phyloP scores from a whole-genome alignment of 441 rosid genomes.

The Omphalea diandra region DNA sequence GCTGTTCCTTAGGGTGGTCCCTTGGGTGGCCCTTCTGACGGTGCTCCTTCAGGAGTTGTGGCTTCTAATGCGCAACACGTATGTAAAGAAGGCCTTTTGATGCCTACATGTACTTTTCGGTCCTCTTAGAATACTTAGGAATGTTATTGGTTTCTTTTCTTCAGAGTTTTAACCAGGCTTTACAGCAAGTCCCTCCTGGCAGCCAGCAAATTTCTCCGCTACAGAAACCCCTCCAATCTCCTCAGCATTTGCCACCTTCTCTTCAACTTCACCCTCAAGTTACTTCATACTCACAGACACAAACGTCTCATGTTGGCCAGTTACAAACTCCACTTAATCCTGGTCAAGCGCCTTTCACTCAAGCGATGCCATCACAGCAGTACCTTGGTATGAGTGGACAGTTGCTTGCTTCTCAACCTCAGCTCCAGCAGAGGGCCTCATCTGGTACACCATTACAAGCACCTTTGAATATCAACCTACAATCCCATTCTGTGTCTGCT shows the following conservation, averaged over 20 bases:
- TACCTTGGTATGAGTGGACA: conserved; percentile 48
- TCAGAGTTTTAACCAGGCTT: conserved; percentile 50
- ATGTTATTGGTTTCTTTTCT: conserved; percentile 16
- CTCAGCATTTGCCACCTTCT: conserved; percentile 52
- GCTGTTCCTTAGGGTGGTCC: conserved; percentile 30
- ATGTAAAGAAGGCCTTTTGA: conserved; percentile 18
- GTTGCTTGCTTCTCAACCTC: conserved; percentile 55
- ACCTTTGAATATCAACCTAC: conserved; percentile 51
- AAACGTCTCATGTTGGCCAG: conserved; percentile 38
- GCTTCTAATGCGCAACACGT: conserved; percentile 59
- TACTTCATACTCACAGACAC: conserved; percentile 46
- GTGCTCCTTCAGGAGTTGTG: conserved; percentile 46
- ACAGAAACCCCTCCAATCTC: conserved; percentile 63
- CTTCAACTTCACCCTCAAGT: conserved; percentile 50
- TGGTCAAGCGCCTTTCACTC: conserved; percentile 49
- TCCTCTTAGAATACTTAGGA: conserved; percentile 19
- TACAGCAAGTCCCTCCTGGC: conserved; percentile 46
- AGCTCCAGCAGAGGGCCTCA: conserved; percentile 46
- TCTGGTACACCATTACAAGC: conserved; percentile 46
- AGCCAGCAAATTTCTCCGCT: conserved; percentile 66
- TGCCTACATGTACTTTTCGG: conserved; percentile 7
- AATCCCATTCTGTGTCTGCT: conserved; percentile 41
- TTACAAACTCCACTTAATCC: conserved; percentile 33
- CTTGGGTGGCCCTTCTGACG: conserved; percentile 51
- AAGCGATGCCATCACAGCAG: conserved; percentile 49